These are phyloP conservation scores for Mariannaea elegans DNA, from an alignment of 2,329 filamentous ascomycete genomes.

Conservation along the genomic window DNA sequence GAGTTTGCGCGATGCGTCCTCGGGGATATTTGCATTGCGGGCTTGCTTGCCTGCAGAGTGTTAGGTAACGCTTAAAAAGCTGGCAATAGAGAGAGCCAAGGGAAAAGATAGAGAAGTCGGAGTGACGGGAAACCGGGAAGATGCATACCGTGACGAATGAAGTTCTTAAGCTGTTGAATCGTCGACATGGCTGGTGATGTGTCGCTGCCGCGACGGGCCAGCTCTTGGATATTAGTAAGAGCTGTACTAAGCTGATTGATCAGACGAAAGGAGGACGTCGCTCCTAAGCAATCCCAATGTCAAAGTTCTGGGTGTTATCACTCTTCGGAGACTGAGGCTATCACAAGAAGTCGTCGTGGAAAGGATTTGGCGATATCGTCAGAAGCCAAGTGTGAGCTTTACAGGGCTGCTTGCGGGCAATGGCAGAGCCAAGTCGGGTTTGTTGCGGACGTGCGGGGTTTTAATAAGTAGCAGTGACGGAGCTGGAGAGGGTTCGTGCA, in stretches of 20 bases:
- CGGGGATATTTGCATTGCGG: slow-evolving; percentile 65
- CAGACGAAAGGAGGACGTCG: slow-evolving; percentile 7
- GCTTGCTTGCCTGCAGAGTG: slow-evolving; percentile 80
- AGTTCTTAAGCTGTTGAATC: slow-evolving; percentile 97
- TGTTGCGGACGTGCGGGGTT: slow-evolving; percentile 22
- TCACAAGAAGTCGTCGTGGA: neutral
- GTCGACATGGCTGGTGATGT: slow-evolving; percentile 62
- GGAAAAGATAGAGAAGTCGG: neutral
- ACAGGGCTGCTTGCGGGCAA: slow-evolving; percentile 7
- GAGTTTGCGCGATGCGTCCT: slow-evolving; percentile 62
- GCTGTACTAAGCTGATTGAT: slow-evolving; percentile 14
- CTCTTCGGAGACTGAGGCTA: neutral
- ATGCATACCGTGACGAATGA: slow-evolving; percentile 85
- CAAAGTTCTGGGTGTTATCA: neutral
- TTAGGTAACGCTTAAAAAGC: slow-evolving; percentile 11
- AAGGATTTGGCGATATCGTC: slow-evolving; percentile 16
- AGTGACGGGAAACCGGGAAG: neutral
- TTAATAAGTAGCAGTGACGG: slow-evolving; percentile 18
- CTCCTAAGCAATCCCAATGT: neutral
- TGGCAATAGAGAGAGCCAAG: neutral
- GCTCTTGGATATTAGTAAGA: slow-evolving; percentile 18
- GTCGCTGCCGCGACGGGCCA: slow-evolving; percentile 40
- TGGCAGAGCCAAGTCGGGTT: neutral
- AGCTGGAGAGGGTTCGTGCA: slow-evolving; percentile 21
- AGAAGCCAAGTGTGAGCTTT: slow-evolving; percentile 6